Percentiles rank a stretch among this genome's conserved stretches.
Conservation (phyloP, 2,329 filamentous ascomycete genomes). For the Fusarium circinatum region DNA sequence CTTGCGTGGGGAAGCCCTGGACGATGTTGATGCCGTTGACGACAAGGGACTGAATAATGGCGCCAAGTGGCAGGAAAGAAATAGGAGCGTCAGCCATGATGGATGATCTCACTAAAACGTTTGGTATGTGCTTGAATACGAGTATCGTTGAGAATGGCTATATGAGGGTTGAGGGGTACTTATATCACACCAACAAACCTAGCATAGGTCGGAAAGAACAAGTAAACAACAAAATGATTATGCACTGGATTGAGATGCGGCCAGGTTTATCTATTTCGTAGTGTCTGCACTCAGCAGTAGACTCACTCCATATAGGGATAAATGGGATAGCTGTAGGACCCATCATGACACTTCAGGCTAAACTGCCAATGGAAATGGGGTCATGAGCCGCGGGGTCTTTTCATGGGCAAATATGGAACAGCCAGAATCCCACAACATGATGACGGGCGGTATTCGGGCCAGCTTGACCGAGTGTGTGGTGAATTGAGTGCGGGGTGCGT, state of each 20-base stretch:
- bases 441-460: slow-evolving; percentile 16
- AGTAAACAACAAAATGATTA: not conserved
- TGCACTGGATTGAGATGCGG: slow-evolving; percentile 19
- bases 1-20: slow-evolving; percentile 80
- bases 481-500: slow-evolving; percentile 33
- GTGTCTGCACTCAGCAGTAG: slow-evolving; percentile 4
- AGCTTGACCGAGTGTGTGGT: slow-evolving; percentile 25
- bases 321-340: slow-evolving; percentile 36
- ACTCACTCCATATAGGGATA: slow-evolving; percentile 25
- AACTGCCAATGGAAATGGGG: slow-evolving; percentile 36
- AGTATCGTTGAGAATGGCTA: slow-evolving; percentile 11
- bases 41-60: slow-evolving; percentile 82
- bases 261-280: slow-evolving; percentile 30
- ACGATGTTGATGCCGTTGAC: slow-evolving; percentile 88
- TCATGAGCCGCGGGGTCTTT: slow-evolving; percentile 23
- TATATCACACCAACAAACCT: slow-evolving; percentile 14
- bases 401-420: not conserved
- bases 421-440: not conserved
- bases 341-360: slow-evolving; percentile 45
- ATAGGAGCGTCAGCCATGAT: slow-evolving; percentile 62
- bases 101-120: slow-evolving; percentile 11
- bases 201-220: not conserved
- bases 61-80: slow-evolving; percentile 78
- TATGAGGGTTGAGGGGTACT: not conserved
- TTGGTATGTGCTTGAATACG: not conserved